Conservation (phyloP, 1,284 basidiomycete genomes). For the Omphalotus olearius region DNA sequence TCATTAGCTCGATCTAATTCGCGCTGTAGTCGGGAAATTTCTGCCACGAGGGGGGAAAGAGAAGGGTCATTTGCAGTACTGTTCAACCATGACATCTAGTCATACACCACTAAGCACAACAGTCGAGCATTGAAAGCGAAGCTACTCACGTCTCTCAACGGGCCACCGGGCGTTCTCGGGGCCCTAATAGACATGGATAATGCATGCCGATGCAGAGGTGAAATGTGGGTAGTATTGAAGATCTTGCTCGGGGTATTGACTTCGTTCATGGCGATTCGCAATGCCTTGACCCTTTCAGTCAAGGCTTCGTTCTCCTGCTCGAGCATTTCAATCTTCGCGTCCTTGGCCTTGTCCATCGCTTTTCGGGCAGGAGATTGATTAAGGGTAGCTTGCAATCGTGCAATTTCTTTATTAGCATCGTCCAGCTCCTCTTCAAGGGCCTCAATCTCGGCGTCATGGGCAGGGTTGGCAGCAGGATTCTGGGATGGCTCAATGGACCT, state of each 20-base stretch:
- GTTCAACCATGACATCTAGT: constrained; percentile 70
- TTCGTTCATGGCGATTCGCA: constrained; percentile 46
- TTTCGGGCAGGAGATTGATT: constrained; percentile 72
- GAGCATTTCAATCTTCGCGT: constrained; percentile 66
- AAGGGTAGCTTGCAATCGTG: constrained; percentile 63
- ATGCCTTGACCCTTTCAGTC: constrained; percentile 57
- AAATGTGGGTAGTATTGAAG: constrained; percentile 53
- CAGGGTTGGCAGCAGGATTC: constrained; percentile 25
- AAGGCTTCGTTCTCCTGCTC: constrained; percentile 75
- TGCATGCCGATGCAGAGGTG: constrained; percentile 69
- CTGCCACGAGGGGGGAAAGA: constrained; percentile 52
- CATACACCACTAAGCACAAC: constrained; percentile 3
- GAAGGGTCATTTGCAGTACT: constrained; percentile 48
- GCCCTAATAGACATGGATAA: constrained; percentile 60
- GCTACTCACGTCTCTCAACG: constrained; percentile 67
- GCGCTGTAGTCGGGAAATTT: constrained; percentile 62
- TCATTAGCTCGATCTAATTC: constrained; percentile 77
- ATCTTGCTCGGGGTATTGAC: constrained; percentile 53
- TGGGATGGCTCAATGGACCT: constrained; percentile 30
- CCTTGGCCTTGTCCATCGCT: constrained; percentile 70
- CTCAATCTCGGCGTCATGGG: constrained; percentile 47
- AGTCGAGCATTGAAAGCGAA: neutral
- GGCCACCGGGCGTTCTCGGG: constrained; percentile 74
- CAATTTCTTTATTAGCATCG: constrained; percentile 78
- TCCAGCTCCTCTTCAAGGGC: constrained; percentile 76